Percentiles rank a stretch among this genome's conserved stretches.
phyloP scores from a whole-genome alignment of 257 asterid genomes.

The Marsdenia floribunda region DNA sequence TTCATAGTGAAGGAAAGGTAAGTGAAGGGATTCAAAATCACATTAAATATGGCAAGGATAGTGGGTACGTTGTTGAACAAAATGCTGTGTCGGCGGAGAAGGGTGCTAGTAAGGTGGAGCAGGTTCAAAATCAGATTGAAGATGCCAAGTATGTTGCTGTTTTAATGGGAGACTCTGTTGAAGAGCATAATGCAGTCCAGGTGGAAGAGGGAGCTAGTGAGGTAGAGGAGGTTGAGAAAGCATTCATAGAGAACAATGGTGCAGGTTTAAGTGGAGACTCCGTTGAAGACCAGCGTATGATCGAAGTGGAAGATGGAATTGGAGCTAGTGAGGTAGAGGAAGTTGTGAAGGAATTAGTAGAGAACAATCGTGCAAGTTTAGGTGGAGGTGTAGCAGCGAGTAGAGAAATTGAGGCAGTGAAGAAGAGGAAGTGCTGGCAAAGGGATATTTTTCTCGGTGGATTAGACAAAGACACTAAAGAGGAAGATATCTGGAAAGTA shows the following conservation, averaged over 20 bases:
- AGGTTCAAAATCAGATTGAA: too few relatives aligned
- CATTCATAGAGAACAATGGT: slow-evolving; percentile 24
- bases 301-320: slow-evolving; percentile 5
- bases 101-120: slow-evolving; percentile 11
- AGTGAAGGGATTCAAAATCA: slow-evolving; percentile 7
- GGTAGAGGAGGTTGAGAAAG: slow-evolving; percentile 17
- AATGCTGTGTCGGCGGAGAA: slow-evolving; percentile 19
- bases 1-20: slow-evolving; percentile 16
- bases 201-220: slow-evolving; percentile 17
- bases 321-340: slow-evolving; percentile 17
- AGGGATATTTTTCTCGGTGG: slow-evolving; percentile 69
- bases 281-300: slow-evolving; percentile 18
- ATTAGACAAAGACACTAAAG: slow-evolving; percentile 46
- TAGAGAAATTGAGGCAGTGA: slow-evolving; percentile 55
- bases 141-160: too few relatives aligned
- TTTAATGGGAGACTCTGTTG: not conserved
- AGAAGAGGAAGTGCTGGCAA: slow-evolving; percentile 46
- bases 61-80: slow-evolving; percentile 11
- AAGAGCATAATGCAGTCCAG: slow-evolving; percentile 17
- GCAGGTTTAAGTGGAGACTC: slow-evolving; percentile 14
- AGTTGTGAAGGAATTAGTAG: slow-evolving; percentile 20
- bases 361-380: slow-evolving; percentile 21
- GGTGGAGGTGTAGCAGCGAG: slow-evolving; percentile 30
- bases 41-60: slow-evolving; percentile 16
- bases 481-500: slow-evolving; percentile 49